phyloP scores from a whole-genome alignment of 352 stramenopile genomes.

The Globisporangium paddicum region DNA sequence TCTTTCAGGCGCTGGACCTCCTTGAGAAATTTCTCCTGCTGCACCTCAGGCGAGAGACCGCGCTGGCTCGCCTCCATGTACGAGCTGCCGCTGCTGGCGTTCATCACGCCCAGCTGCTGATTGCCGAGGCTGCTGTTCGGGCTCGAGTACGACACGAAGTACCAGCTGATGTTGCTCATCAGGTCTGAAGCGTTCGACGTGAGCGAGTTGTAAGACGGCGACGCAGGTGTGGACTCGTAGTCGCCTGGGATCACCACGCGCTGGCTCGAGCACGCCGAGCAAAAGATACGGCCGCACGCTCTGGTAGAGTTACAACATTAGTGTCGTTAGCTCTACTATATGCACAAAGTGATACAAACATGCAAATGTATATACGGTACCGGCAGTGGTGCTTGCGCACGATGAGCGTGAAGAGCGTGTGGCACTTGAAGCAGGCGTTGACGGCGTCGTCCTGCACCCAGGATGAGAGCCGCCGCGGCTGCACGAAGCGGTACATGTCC shows the following conservation, averaged over 20 bases:
- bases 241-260: constrained; percentile 75
- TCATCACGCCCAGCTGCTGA: constrained; percentile 1
- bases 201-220: constrained; percentile 53
- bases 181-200: constrained; percentile 70
- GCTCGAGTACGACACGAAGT: constrained; percentile 63
- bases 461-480: constrained; percentile 67
- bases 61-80: constrained; percentile 26
- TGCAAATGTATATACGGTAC: constrained; percentile 11
- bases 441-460: constrained; percentile 86
- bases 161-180: constrained; percentile 82
- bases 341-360: not conserved
- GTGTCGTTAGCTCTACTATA: not conserved
- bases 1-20: constrained; percentile 64
- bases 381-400: constrained; percentile 82
- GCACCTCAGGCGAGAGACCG: constrained; percentile 28
- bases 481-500: constrained; percentile 83
- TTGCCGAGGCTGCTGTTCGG: constrained; percentile 9
- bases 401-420: constrained; percentile 73
- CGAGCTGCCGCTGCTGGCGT: constrained; percentile 6
- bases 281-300: constrained; percentile 81
- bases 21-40: constrained; percentile 69
- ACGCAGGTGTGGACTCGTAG: constrained; percentile 72
- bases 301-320: constrained; percentile 9
- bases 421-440: constrained; percentile 84
- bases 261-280: constrained; percentile 71